Evolutionary conservation across 164 flowering plant genomes (phyloP), one percentile per base, ranked within the genome.

Genomic region (Paratinospora sagittata): DNA sequence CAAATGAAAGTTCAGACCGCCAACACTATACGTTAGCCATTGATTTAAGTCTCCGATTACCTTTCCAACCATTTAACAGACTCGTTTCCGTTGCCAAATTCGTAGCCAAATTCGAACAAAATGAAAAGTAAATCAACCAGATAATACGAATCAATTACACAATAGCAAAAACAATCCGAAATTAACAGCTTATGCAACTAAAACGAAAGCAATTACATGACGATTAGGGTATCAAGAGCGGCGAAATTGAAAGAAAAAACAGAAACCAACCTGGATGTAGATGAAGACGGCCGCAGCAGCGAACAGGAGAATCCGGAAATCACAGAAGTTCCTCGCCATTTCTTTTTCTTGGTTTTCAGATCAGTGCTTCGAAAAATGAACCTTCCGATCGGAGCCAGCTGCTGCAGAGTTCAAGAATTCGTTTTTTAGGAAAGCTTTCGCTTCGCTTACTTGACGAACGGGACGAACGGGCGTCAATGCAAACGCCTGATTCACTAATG

Each of bases 221-320:
- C 21, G 61, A 34, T 33, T 74, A 69, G 72, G 66, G 41, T 30
- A 66, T 14, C 57, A 66, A 24, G 5, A 49, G 16, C 6, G 17
- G 33, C 11, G 33, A 27, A 47, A 58, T 0, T n/a, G 49, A 24
- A 55, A 43, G 33, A 17, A 45, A 43, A 45, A 23, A 2, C 5
- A 65, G 12, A 27, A 1, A 36, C 11, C 14, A 11, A 90, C 98
- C 94, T 93, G 98, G 78, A 93, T 83, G 83, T 81, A 93, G 81
- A 93, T 86, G 86, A 93, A 93, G 16, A 81, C 87, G 14, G 72
- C 78, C 3, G 89, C 96, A 0, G 93, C 97, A 23, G 82, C 65
- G 2, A 93, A 68, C 57, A 93, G 90, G 37, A 93, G 89, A 69
- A 83, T 79, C 30, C 94, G 85, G 64, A 76, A 81, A 83, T 93